Evolutionary conservation across 2,329 filamentous ascomycete genomes (phyloP), one percentile per base, ranked within the genome.

Genomic region (Hymenoscyphus scutula): DNA sequence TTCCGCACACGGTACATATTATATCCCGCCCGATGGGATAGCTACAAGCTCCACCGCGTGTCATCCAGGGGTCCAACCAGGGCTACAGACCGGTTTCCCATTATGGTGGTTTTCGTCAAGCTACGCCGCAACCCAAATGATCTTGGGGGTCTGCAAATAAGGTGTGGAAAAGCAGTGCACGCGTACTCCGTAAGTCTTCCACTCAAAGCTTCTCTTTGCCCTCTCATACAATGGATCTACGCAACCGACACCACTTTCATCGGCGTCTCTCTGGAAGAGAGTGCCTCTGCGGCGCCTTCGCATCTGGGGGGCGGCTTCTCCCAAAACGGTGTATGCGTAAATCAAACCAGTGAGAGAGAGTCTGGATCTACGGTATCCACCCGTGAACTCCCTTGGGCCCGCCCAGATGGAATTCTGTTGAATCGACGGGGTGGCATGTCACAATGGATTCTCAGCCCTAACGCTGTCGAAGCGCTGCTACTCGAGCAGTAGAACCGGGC

Each of bases 361-460:
- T 5, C 45, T 25, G 23, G 11, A 10, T 51, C 19, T 25, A n/a
- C n/a, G n/a, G n/a, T n/a, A 5, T 51, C 23, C 13, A 23, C 19
- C 23, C 45, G 8, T 51, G 19, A 10, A 51, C 45, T 51, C 45
- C 3, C 45, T 25, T 23, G 23, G 23, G 15, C 45, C 19, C 19
- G 41, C 19, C n/a, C 41, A 23, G 45, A 23, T 13, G 19, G 19
- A 51, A 10, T 19, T 51, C 45, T 15, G 19, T 51, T 51, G 45
- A 51, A 25, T 5, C n/a, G 45, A 51, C 19, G 45, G 45, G 19
- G 45, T 25, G 45, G 19, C 45, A 51, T 51, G 8, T 19, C 45
- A 51, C 34, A 51, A 23, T 11, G 19, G 45, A 51, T 51, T 25
- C 19, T 51, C 45, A 51, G 45, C 45, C 45, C 45, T 51, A 51